Percentiles rank a stretch among this genome's conserved stretches.
phyloP scores from a whole-genome alignment of 202 grass and related monocot genomes.

The Zizania palustris region DNA sequence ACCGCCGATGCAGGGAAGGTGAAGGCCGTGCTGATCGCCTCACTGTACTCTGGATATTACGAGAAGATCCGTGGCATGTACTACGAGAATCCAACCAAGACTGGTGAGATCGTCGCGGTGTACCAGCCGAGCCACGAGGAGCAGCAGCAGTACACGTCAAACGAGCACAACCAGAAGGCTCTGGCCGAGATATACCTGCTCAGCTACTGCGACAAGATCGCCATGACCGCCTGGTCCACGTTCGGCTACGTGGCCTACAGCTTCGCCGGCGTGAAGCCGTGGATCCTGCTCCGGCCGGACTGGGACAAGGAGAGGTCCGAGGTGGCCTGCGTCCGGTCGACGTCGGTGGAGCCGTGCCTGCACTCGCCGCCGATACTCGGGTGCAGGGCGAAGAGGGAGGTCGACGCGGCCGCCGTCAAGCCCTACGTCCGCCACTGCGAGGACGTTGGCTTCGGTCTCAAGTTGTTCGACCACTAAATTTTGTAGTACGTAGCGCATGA shows the following conservation, averaged over 20 bases:
- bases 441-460: constrained; percentile 74
- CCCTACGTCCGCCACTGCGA: constrained; percentile 85
- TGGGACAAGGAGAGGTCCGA: constrained; percentile 62
- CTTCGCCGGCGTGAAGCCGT: constrained; percentile 84
- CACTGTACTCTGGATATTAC: constrained; percentile 77
- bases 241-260: constrained; percentile 95
- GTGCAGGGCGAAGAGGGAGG: constrained; percentile 63
- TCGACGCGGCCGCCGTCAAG: constrained; percentile 58
- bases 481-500: not conserved
- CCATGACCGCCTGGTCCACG: constrained; percentile 83
- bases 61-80: constrained; percentile 85
- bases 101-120: constrained; percentile 69
- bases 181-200: constrained; percentile 89
- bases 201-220: constrained; percentile 80
- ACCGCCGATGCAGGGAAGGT: constrained; percentile 43
- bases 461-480: constrained; percentile 66
- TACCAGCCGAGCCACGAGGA: constrained; percentile 92
- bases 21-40: constrained; percentile 77
- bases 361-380: constrained; percentile 73
- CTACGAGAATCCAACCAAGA: constrained; percentile 80
- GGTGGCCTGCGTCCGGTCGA: constrained; percentile 63
- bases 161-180: constrained; percentile 92
- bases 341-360: constrained; percentile 85
- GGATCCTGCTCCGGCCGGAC: constrained; percentile 72
- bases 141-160: constrained; percentile 75